Evolutionary conservation across 352 stramenopile genomes (phyloP), one percentile per base, ranked within the genome.

Genomic region (Globisporangium heterothallicum): DNA sequence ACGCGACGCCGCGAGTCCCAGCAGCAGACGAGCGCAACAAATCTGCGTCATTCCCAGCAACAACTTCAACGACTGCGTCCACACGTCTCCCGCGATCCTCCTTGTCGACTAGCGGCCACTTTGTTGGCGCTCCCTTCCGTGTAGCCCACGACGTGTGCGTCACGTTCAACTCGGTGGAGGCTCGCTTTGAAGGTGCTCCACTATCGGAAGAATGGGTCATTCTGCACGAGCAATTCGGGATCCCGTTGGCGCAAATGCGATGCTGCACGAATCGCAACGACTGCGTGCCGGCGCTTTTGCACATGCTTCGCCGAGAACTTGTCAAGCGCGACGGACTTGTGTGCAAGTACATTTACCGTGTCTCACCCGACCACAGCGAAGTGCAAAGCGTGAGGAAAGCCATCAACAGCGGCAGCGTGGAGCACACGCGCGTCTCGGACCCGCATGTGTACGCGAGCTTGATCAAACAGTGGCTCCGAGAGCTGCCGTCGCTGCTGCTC

Each of bases 381-480:
- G 46, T 84, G 6, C 59, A 68, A 19, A 50, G 49, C 19, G 63
- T 67, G 9, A 84, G 79, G 42, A 41, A 63, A 1, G 69, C 66
- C 6, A 81, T 85, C 50, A 66, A 88, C 34, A 46, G 61, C 29
- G 72, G 78, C 2, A 59, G 24, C 2, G 82, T 88, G 32, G 70
- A 82, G 14, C 30, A 54, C 4, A 24, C 44, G 4, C 57, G 61
- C 7, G 36, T 76, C 3, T 44, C 30, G 4, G 77, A 88, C 21
- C 67, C 74, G 10, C 71, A 79, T 36, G 65, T 86, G 3, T 84
- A 78, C 51, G 71, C 72, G 0, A 81, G 74, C 50, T 64, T 88
- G 19, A 49, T 86, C 35, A 88, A 88, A 42, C 49, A 68, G n/a
- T 88, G 72, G 72, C 59, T 88, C 4, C 70, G 77, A 10, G 72